phyloP scores from a whole-genome alignment of 2,329 filamentous ascomycete genomes.

The Claviceps digitariae region DNA sequence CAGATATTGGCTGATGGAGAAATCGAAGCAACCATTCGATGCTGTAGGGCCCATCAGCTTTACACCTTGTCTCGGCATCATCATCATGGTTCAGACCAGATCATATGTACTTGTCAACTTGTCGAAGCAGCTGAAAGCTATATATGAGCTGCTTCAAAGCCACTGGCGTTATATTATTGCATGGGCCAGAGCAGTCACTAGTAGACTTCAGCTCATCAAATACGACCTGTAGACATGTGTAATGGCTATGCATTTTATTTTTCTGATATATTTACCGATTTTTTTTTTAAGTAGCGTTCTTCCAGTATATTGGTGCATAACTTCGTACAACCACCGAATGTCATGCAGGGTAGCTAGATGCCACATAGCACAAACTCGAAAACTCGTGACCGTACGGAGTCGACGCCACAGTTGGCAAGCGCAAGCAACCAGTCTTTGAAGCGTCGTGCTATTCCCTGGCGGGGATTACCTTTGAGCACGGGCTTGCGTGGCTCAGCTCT shows the following conservation, averaged over 20 bases:
- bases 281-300: too few relatives aligned
- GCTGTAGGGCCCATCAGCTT: too few relatives aligned
- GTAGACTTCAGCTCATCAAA: background rate
- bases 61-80: too few relatives aligned
- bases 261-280: too few relatives aligned
- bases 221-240: too few relatives aligned
- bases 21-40: too few relatives aligned
- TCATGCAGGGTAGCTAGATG: background rate
- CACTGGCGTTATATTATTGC: background rate
- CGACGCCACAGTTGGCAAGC: background rate
- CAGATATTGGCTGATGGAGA: too few relatives aligned
- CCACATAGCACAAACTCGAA: background rate
- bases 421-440: background rate
- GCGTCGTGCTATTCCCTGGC: background rate
- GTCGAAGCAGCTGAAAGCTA: background rate
- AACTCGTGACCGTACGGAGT: background rate
- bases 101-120: background rate
- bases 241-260: too few relatives aligned
- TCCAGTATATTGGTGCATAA: too few relatives aligned
- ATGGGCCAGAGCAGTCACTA: background rate
- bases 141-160: background rate
- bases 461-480: background rate
- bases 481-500: background rate
- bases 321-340: too few relatives aligned
- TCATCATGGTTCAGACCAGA: too few relatives aligned